These are phyloP conservation scores for Gaillardinia entomophila DNA, from an alignment of 805 yeast genomes.

Conservation along the genomic window DNA sequence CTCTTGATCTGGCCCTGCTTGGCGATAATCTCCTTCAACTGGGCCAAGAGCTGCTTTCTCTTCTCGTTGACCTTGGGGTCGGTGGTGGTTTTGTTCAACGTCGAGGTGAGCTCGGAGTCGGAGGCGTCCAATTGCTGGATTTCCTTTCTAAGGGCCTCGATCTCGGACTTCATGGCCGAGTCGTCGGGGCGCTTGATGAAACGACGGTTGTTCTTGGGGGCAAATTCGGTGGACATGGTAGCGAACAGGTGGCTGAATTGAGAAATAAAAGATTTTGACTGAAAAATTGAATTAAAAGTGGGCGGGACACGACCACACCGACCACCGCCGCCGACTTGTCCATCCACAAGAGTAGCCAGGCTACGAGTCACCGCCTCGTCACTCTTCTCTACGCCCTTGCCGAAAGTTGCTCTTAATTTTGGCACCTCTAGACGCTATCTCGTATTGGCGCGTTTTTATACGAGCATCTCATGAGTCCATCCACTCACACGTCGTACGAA, in stretches of 20 bases:
- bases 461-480: background rate
- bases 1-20: conserved; percentile 45
- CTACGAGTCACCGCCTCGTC: no score
- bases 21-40: conserved; percentile 36
- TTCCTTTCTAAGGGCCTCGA: conserved; percentile 51
- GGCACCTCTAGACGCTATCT: no score
- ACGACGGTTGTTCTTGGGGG: conserved; percentile 31
- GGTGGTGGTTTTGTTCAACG: conserved; percentile 40
- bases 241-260: conserved; percentile 6
- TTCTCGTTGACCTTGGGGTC: conserved; percentile 25
- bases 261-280: background rate
- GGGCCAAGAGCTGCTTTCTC: conserved; percentile 27
- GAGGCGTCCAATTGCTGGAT: conserved; percentile 57
- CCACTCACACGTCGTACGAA: conserved; percentile 29
- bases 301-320: no score
- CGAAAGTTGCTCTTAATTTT: no score
- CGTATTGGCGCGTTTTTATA: no score
- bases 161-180: conserved; percentile 52
- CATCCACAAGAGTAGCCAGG: no score
- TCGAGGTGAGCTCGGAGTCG: conserved; percentile 46
- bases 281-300: no score
- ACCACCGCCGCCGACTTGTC: no score
- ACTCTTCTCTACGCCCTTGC: no score
- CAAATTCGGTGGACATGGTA: conserved; percentile 4
- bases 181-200: conserved; percentile 74